Evolutionary conservation across 306 rosid species (phyloP).

Genomic region (Ziziphus jujuba): DNA sequence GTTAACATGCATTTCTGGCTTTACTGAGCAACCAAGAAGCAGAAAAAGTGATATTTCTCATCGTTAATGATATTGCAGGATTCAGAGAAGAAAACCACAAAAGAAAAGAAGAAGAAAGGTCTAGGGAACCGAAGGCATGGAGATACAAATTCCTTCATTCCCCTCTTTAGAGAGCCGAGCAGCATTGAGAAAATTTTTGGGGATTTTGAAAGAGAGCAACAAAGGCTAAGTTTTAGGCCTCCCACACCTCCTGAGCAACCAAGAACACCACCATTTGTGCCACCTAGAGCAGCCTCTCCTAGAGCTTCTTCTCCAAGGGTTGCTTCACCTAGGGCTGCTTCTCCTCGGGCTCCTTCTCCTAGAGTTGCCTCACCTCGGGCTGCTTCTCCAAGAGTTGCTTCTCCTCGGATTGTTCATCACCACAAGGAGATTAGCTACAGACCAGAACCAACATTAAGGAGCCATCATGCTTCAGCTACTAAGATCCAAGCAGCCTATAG

Average conservation of each 20-base stretch:
- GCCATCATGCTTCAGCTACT: constrained; percentile 83
- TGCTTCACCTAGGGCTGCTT: constrained; percentile 32
- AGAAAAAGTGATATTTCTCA: constrained; percentile 18
- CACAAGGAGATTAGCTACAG: constrained; percentile 57
- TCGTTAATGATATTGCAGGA: constrained; percentile 46
- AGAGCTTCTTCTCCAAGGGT: constrained; percentile 45
- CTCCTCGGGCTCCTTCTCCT: constrained; percentile 61
- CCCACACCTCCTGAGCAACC: constrained; percentile 67
- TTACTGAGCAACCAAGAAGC: not conserved
- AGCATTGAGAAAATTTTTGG: constrained; percentile 94
- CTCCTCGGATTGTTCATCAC: constrained; percentile 41
- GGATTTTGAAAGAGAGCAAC: constrained; percentile 94
- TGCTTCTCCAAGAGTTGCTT: constrained; percentile 47
- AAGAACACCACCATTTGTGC: constrained; percentile 57
- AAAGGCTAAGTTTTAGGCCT: constrained; percentile 53
- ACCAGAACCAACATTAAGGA: constrained; percentile 75
- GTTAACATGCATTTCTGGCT: constrained; percentile 14
- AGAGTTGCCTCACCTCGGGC: constrained; percentile 35
- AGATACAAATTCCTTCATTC: constrained; percentile 84
- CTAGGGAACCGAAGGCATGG: constrained; percentile 68
- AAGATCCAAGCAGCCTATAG: constrained; percentile 86
- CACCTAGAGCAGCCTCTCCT: constrained; percentile 50
- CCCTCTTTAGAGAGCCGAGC: constrained; percentile 89
- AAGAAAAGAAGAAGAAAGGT: constrained; percentile 84
- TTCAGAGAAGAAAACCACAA: constrained; percentile 62